Base-by-base conservation (phyloP, 768 basidiomycete species). In the Clavaria fumosa region DNA sequence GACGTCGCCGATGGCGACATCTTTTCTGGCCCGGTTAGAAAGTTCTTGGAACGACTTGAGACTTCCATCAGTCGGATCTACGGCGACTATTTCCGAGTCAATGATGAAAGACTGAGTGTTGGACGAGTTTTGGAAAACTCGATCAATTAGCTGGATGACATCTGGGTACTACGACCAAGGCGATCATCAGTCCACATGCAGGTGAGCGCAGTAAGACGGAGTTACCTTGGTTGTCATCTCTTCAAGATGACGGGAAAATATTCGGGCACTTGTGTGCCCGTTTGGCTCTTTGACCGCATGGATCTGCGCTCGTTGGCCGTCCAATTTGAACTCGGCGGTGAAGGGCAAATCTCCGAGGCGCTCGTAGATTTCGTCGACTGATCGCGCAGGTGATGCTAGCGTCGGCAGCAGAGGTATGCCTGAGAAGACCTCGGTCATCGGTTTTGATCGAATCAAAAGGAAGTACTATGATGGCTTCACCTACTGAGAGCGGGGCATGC, bases 211-310 rank as follows among this genome's bases (percentile, higher is more conserved):
- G n/a, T n/a, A n/a, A n/a, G n/a, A n/a, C n/a, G n/a, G n/a, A n/a
- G 50, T 44, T 51, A 72, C 81, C 65, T 93, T 90, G 42, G 74
- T 72, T 1, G 85, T 89, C 89, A 90, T 90, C 49, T 89, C 77
- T 58, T 91, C 86, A 22, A 93, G 61, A 61, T 89, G 85, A 38
- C 88, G 75, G 42, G 82, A 85, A 60, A 93, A 93, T 34, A 91
- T 63, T 37, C 72, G 70, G 28, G 85, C 67, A 7, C 45, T 48
- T 21, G 50, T 37, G 7, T 50, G 46, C 22, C 51, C 60, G 22
- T 54, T 48, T 3, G 53, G 47, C 10, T 50, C 50, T 43, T 44
- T 53, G 30, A 37, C 49, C 9, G 65, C 78, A 51, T 84, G 81
- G n/a, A 83, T 75, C 54, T 85, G 84, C 14, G 78, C 84, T 34